Evolutionary conservation across 805 yeast genomes (phyloP).

Genomic region (Candida takata): DNA sequence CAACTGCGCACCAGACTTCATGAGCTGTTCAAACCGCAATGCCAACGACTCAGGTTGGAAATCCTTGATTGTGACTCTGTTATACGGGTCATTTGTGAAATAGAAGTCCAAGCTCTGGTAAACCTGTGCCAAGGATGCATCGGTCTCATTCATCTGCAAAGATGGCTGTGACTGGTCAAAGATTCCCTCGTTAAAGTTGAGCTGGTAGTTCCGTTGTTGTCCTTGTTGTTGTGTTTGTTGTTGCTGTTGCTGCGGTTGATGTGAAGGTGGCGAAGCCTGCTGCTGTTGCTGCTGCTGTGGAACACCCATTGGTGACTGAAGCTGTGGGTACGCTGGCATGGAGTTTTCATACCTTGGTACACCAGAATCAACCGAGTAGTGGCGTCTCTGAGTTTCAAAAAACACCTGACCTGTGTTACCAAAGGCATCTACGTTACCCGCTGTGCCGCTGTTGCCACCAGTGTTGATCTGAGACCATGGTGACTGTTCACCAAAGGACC

Average conservation of each 20-base stretch:
- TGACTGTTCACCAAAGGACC: no score
- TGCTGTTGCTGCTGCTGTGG: slow-evolving; percentile 7
- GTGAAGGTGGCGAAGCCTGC: slow-evolving; percentile 4
- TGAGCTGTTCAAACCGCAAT: slow-evolving; percentile 8
- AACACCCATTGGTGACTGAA: slow-evolving; percentile 1
- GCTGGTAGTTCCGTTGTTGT: background rate
- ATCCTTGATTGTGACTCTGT: slow-evolving; percentile 18
- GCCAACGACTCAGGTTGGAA: slow-evolving; percentile 6
- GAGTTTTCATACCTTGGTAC: background rate
- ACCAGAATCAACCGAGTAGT: slow-evolving; percentile 2
- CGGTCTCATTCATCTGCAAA: slow-evolving; percentile 12
- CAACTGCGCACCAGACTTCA: slow-evolving; percentile 14
- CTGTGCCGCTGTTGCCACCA: no score
- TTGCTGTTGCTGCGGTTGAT: background rate
- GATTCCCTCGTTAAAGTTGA: slow-evolving; percentile 10
- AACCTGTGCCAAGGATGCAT: slow-evolving; percentile 10
- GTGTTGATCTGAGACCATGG: no score
- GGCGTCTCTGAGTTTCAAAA: slow-evolving; percentile 1
- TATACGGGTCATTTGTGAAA: slow-evolving; percentile 19
- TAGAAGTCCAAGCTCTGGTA: slow-evolving; percentile 19
- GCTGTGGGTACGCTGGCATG: no score
- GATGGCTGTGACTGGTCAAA: slow-evolving; percentile 5
- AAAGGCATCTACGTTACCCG: no score
- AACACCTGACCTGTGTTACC: background rate
- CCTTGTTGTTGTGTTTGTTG: slow-evolving; percentile 1